Evolutionary conservation across 148 eudicot genomes (phyloP), one percentile per base, ranked within the genome.

Genomic region (Camellia sinensis): DNA sequence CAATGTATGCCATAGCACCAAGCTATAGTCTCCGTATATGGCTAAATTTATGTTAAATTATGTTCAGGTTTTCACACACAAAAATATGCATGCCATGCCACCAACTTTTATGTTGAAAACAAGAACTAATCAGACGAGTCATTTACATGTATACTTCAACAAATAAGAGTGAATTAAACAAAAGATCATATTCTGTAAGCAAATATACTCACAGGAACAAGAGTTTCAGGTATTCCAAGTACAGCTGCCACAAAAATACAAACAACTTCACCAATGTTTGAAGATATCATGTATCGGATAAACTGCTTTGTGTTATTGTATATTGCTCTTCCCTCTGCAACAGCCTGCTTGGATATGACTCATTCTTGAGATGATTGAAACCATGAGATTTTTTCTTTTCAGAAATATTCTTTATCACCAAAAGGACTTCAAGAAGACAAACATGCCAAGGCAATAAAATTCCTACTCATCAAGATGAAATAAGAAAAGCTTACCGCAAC

Each of bases 261-360:
- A 79, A 97, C 99, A 79, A 97, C 99, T 94, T 97, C 99, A 75
- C 99, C 99, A 81, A 97, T 97, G 84, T 97, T 97, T 73, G 99
- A 97, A 66, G 99, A 97, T 78, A 97, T 97, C 99, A 97, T 97
- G 90, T 97, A 97, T 91, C 99, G 88, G 76, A 97, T 97, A 87
- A 97, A 97, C 87, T 97, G 99, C 91, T 97, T 97, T 14, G 98
- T 97, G 86, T 97, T 97, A 81, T 97, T 97, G 84, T 97, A 97
- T 85, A 97, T 97, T 78, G 99, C 99, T 85, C 99, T 92, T 76
- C 99, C 99, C 83, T 97, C 99, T 75, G 99, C 99, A 86, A 97
- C 91, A 74, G 99, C 99, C 99, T 97, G 98, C 85, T 75, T 74
- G 76, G 60, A 54, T 79, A 73, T 72, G 44, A 73, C 59, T 46